Conservation (phyloP, 1,284 basidiomycete genomes). For the Cryptococcus hybrid region DNA sequence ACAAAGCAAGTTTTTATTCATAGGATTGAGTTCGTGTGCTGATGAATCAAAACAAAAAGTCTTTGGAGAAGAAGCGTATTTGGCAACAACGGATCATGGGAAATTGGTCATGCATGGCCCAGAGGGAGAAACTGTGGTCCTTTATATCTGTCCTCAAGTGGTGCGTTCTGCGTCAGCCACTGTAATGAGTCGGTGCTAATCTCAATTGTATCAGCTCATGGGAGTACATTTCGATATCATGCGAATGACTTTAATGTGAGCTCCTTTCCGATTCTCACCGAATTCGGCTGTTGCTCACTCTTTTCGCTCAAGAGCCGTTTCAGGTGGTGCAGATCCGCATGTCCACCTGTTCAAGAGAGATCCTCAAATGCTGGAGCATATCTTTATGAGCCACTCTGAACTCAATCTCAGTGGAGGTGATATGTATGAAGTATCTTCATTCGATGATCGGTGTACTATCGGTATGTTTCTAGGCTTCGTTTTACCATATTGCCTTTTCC, state of each 20-base stretch:
- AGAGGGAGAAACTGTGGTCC: conserved; percentile 17
- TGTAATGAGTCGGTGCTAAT: not conserved
- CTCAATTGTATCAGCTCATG: conserved; percentile 16
- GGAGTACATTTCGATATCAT: conserved; percentile 33
- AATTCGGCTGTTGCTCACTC: not conserved
- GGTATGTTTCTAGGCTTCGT: conserved; percentile 18
- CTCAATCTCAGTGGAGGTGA: conserved; percentile 28
- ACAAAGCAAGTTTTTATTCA: conserved; percentile 18
- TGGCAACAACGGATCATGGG: conserved; percentile 39
- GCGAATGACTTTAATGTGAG: conserved; percentile 34
- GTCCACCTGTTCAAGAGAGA: conserved; percentile 33
- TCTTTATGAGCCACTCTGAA: conserved; percentile 21
- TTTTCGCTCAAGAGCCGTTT: conserved; percentile 17
- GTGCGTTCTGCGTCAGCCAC: conserved; percentile 13
- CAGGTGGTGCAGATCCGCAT: conserved; percentile 36
- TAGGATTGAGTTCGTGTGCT: not conserved
- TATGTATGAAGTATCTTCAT: conserved; percentile 28
- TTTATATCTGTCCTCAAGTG: conserved; percentile 27
- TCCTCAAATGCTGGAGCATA: conserved; percentile 17
- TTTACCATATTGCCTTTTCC: too few species aligned
- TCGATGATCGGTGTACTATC: conserved; percentile 31
- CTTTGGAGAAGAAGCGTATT: conserved; percentile 18
- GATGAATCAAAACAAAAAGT: conserved; percentile 5
- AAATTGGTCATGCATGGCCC: conserved; percentile 26
- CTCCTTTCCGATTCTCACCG: not conserved